Conservation (phyloP, 2,329 filamentous ascomycete genomes). For the Orbilia brochopaga region DNA sequence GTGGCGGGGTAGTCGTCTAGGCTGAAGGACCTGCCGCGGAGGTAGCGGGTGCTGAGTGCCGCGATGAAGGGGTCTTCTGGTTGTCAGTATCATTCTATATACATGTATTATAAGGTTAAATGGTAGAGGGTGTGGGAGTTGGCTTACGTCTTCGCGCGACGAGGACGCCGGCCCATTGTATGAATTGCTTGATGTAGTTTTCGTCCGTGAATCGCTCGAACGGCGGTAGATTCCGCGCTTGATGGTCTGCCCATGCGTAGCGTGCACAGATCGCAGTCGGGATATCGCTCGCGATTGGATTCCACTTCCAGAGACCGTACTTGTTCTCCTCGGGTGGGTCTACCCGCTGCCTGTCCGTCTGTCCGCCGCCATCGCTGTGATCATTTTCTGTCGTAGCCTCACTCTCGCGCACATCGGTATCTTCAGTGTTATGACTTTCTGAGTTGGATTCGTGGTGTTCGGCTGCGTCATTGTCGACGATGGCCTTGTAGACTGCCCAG, state of each 20-base stretch:
- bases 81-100: background rate
- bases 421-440: too few species aligned
- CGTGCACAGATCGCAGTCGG: background rate
- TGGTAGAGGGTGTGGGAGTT: background rate
- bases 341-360: background rate
- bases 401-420: background rate
- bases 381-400: too few species aligned
- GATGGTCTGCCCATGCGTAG: conserved; percentile 36
- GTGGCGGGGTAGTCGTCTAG: background rate
- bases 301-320: background rate
- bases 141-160: conserved; percentile 1
- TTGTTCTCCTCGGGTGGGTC: background rate
- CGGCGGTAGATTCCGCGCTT: conserved; percentile 2
- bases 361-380: too few species aligned
- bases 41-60: background rate
- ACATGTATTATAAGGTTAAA: background rate
- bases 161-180: background rate
- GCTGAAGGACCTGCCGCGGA: background rate
- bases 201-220: background rate
- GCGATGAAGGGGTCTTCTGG: conserved; percentile 1
- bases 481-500: conserved; percentile 34
- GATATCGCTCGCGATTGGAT: background rate
- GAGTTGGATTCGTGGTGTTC: too few species aligned
- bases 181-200: background rate
- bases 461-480: conserved; percentile 21